Percentiles rank a stretch among this genome's conserved stretches.
phyloP scores from a whole-genome alignment of 1,284 basidiomycete species.

The Cryptococcus neoformans region DNA sequence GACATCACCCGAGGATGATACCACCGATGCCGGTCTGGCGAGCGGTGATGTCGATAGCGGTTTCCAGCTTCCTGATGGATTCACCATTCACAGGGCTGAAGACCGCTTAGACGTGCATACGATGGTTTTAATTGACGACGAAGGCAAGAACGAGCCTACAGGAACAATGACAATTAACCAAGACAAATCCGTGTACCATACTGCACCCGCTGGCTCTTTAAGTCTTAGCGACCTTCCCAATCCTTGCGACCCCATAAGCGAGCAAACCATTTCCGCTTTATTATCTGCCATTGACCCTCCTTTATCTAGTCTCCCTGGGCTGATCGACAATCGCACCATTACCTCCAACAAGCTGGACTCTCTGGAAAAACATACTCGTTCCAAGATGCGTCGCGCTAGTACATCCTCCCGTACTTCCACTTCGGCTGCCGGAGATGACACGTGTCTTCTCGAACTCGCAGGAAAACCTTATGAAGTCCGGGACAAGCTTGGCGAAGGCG shows the following conservation, averaged over 20 bases:
- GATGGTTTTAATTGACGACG: constrained; percentile 28
- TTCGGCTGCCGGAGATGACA: constrained; percentile 21
- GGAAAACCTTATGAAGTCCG: constrained; percentile 65
- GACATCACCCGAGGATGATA: constrained; percentile 11
- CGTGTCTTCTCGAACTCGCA: constrained; percentile 51
- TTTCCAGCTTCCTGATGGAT: constrained; percentile 47
- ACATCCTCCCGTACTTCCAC: constrained; percentile 27
- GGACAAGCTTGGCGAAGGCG: constrained; percentile 94
- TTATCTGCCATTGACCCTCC: constrained; percentile 63
- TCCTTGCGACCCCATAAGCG: constrained; percentile 84
- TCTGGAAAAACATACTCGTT: constrained; percentile 55
- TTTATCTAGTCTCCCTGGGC: constrained; percentile 57
- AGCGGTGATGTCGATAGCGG: constrained; percentile 9
- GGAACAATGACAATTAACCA: constrained; percentile 13
- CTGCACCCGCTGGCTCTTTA: constrained; percentile 9
- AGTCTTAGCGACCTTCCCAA: constrained; percentile 54
- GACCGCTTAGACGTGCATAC: constrained; percentile 20
- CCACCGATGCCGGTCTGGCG: constrained; percentile 6
- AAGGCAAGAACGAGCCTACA: constrained; percentile 1
- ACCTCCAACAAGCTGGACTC: constrained; percentile 62
- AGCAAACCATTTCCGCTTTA: constrained; percentile 62
- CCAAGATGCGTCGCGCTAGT: constrained; percentile 46
- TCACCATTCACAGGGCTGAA: constrained; percentile 39
- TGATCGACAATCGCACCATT: constrained; percentile 59
- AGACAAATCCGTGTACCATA: constrained; percentile 16